Conservation (phyloP, 306 rosid species). For the Fragaria nilgerrensis region DNA sequence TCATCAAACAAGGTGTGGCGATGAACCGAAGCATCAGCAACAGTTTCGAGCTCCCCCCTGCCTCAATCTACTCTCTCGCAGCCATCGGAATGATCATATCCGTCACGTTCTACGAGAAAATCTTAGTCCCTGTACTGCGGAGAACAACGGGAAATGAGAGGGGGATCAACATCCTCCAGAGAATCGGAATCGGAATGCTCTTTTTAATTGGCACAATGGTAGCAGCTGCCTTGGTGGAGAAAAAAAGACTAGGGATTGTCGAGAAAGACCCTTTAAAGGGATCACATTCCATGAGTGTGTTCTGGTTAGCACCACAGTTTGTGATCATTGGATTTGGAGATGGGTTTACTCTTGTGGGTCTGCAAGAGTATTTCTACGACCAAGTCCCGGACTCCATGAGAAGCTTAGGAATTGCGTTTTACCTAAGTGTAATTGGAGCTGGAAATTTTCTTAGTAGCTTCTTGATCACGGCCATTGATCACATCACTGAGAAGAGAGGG, state of each 20-base stretch:
- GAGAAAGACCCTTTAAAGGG: conserved; percentile 28
- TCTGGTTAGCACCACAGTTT: conserved; percentile 86
- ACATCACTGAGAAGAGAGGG: conserved; percentile 47
- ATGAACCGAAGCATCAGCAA: conserved; percentile 42
- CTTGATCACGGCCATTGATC: conserved; percentile 65
- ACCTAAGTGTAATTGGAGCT: conserved; percentile 69
- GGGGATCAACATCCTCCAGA: conserved; percentile 84
- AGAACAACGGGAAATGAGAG: conserved; percentile 65
- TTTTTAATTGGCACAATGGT: conserved; percentile 57
- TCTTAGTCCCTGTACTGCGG: conserved; percentile 61
- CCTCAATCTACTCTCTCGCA: conserved; percentile 59
- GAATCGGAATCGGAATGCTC: conserved; percentile 83
- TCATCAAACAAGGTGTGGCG: conserved; percentile 67
- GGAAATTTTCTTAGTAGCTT: conserved; percentile 65
- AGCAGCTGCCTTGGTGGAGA: conserved; percentile 64
- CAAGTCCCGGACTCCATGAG: conserved; percentile 96
- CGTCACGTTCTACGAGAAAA: conserved; percentile 64
- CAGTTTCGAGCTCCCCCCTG: conserved; percentile 63
- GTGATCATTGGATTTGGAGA: conserved; percentile 84
- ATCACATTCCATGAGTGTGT: conserved; percentile 58
- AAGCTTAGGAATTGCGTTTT: conserved; percentile 82
- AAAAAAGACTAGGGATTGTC: conserved; percentile 45
- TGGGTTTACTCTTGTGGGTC: conserved; percentile 74
- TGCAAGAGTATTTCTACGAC: conserved; percentile 84
- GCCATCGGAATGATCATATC: conserved; percentile 76